Conservation (phyloP, 2,329 filamentous ascomycete species). For the Rugonectria rugulosa region DNA sequence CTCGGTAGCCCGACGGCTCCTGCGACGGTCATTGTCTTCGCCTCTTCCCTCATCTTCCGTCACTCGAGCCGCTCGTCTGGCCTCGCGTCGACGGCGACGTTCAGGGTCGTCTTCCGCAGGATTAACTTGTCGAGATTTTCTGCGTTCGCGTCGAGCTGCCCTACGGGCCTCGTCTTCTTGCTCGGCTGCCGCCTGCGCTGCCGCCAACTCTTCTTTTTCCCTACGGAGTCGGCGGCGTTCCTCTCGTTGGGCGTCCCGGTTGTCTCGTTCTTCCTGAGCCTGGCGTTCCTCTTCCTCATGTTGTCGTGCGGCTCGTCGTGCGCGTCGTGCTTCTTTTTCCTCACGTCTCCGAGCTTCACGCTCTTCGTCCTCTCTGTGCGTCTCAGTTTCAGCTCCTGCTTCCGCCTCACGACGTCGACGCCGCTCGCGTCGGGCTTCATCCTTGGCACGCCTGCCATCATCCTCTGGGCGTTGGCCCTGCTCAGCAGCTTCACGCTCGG, state of each 20-base stretch:
- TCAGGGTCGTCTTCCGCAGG: conserved; percentile 61
- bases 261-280: conserved; percentile 61
- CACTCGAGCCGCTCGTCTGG: conserved; percentile 54
- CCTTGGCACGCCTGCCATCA: conserved; percentile 63
- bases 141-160: conserved; percentile 57
- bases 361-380: conserved; percentile 23
- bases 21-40: conserved; percentile 44
- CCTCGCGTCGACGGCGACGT: conserved; percentile 62
- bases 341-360: conserved; percentile 53
- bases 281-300: conserved; percentile 36
- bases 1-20: conserved; percentile 43
- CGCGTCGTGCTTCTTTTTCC: conserved; percentile 61
- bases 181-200: conserved; percentile 50
- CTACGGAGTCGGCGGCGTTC: conserved; percentile 59
- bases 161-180: conserved; percentile 56
- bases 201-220: conserved; percentile 53
- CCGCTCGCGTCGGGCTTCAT: conserved; percentile 63
- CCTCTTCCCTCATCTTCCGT: conserved; percentile 43
- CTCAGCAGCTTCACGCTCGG: conserved; percentile 56
- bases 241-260: conserved; percentile 61
- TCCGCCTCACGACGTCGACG: conserved; percentile 59
- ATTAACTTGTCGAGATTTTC: conserved; percentile 55
- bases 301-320: conserved; percentile 52
- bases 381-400: conserved; percentile 57
- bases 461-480: conserved; percentile 46